phyloP scores from a whole-genome alignment of 2,329 filamentous ascomycete species.

The Capronia epimyces region DNA sequence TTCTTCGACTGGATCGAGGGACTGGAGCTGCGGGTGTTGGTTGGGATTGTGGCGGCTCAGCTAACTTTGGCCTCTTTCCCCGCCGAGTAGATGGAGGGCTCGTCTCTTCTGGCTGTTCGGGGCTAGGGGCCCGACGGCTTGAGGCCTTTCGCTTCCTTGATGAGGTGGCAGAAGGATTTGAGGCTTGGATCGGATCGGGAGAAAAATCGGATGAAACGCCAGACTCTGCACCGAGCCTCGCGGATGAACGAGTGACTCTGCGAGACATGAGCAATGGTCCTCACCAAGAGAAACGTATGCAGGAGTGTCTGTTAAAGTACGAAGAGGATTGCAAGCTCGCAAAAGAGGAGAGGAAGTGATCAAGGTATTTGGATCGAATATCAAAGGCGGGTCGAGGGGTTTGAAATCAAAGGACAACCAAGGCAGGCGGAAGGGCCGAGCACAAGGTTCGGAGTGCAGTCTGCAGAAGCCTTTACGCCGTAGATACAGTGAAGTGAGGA shows the following conservation, averaged over 20 bases:
- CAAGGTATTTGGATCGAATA: neutral
- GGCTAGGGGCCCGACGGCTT: slow-evolving; percentile 48
- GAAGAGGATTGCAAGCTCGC: neutral
- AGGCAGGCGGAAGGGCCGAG: slow-evolving; percentile 6
- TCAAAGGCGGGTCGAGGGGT: neutral
- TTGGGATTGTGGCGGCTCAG: slow-evolving; percentile 47
- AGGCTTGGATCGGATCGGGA: slow-evolving; percentile 16
- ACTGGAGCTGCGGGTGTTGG: slow-evolving; percentile 31
- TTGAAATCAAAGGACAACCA: neutral
- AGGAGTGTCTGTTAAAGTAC: slow-evolving; percentile 11
- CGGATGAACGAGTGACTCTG: slow-evolving; percentile 93
- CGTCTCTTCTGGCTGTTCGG: slow-evolving; percentile 33
- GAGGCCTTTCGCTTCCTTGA: slow-evolving; percentile 67
- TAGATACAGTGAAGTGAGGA: slow-evolving; percentile 12
- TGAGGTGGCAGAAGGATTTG: slow-evolving; percentile 41
- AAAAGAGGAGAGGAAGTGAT: neutral
- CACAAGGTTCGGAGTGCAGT: slow-evolving; percentile 14
- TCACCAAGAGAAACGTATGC: slow-evolving; percentile 17
- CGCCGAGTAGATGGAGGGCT: slow-evolving; percentile 45
- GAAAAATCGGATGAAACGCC: slow-evolving; percentile 40
- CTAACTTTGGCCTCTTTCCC: slow-evolving; percentile 63
- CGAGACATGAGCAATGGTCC: slow-evolving; percentile 74
- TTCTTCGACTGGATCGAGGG: slow-evolving; percentile 18
- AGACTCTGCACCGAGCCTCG: slow-evolving; percentile 73
- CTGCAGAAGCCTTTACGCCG: slow-evolving; percentile 3